Percentiles rank a stretch among this genome's conserved stretches.
Evolutionary conservation across 2,329 filamentous ascomycete species (phyloP).

Genomic region (Didymella exigua): DNA sequence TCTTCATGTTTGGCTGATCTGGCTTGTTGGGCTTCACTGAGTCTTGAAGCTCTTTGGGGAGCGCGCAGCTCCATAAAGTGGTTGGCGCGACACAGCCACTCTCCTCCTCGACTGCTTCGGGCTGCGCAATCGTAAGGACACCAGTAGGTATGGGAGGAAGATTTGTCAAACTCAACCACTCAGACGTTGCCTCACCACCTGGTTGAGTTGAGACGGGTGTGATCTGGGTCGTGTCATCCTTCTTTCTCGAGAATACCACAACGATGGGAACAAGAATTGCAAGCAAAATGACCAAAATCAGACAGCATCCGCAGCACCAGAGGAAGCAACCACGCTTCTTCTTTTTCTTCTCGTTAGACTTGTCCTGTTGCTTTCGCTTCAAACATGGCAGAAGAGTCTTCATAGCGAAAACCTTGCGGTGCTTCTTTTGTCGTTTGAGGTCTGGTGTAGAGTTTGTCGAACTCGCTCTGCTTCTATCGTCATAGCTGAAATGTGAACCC

Average conservation of each 20-base stretch:
- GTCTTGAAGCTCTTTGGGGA: conserved; percentile 78
- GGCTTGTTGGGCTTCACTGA: conserved; percentile 66
- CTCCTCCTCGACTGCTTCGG: conserved; percentile 68
- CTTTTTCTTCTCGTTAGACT: conserved; percentile 31
- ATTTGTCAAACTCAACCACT: conserved; percentile 83
- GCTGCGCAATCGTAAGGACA: conserved; percentile 75
- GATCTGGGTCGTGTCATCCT: conserved; percentile 43
- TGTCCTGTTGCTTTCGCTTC: conserved; percentile 24
- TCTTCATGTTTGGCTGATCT: conserved; percentile 76
- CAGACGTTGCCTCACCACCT: conserved; percentile 35
- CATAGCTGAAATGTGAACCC: conserved; percentile 34
- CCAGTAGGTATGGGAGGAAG: conserved; percentile 89
- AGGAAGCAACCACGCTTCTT: conserved; percentile 42
- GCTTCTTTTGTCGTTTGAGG: conserved; percentile 36
- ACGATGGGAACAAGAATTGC: conserved; percentile 50
- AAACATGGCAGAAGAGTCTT: conserved; percentile 30
- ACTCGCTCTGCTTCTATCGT: conserved; percentile 33
- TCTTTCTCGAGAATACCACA: conserved; percentile 45
- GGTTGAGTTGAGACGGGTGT: conserved; percentile 19
- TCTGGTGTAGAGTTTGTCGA: conserved; percentile 30
- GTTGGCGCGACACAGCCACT: conserved; percentile 73
- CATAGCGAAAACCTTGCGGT: conserved; percentile 39
- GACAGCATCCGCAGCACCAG: conserved; percentile 46
- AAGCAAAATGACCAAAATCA: conserved; percentile 42
- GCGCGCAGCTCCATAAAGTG: conserved; percentile 83